A percentile compares a stretch with the other conserved stretches of the same genome.
Conservation (phyloP, 2,329 filamentous ascomycete genomes). For the Capronia coronata region DNA sequence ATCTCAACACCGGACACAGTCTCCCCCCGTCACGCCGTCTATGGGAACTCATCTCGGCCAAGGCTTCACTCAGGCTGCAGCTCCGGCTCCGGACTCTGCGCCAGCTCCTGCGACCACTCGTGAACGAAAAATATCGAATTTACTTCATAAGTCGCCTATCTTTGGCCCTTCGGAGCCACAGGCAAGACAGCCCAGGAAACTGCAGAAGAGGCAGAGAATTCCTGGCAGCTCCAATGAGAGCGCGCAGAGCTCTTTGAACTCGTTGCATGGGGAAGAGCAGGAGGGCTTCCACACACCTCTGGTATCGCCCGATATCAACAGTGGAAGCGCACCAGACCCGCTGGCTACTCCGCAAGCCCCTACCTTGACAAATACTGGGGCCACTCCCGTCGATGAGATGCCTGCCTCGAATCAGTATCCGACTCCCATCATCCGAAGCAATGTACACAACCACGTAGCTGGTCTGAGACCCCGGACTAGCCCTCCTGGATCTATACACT, state of each 20-base stretch:
- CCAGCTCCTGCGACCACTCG: constrained; percentile 50
- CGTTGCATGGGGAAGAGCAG: constrained; percentile 48
- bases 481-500: constrained; percentile 69
- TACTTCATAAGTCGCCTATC: constrained; percentile 64
- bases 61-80: background rate
- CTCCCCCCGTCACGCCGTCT: background rate
- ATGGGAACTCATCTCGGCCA: background rate
- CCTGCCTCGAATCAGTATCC: constrained; percentile 9
- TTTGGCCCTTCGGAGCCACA: constrained; percentile 41
- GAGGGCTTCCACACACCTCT: constrained; percentile 32
- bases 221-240: constrained; percentile 74
- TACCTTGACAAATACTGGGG: constrained; percentile 31
- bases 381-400: constrained; percentile 30
- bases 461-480: constrained; percentile 63
- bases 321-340: constrained; percentile 27
- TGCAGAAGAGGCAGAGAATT: constrained; percentile 75
- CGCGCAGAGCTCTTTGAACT: constrained; percentile 82
- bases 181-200: constrained; percentile 69
- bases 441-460: constrained; percentile 41
- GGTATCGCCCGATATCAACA: constrained; percentile 31
- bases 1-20: constrained; percentile 2
- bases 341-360: constrained; percentile 31
- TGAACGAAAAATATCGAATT: constrained; percentile 60
- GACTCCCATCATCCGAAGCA: constrained; percentile 36
- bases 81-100: constrained; percentile 35